Conservation (phyloP, 2,329 filamentous ascomycete genomes). For the Epichloe uncinata region DNA sequence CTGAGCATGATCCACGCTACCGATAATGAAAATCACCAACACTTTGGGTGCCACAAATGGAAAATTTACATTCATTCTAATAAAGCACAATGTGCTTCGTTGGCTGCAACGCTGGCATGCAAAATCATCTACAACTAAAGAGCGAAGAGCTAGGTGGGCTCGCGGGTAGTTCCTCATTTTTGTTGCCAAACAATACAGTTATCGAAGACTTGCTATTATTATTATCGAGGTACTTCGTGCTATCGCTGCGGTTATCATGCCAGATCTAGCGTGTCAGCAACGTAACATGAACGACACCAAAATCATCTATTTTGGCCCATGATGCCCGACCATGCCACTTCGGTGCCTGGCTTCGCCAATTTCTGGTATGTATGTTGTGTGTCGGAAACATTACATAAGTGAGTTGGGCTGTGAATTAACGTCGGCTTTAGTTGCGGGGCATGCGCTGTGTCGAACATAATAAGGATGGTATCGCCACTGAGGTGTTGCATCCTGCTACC, state of each 20-base stretch:
- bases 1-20: not conserved
- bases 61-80: not conserved
- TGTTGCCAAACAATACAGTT: not conserved
- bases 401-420: not conserved
- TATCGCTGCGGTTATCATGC: not conserved
- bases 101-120: not conserved
- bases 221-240: not conserved
- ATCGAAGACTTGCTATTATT: not conserved
- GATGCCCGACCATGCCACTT: not conserved
- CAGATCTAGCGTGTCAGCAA: not conserved
- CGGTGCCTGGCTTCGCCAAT: not conserved
- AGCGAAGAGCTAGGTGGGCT: too few relatives aligned
- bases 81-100: not conserved
- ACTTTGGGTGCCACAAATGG: not conserved
- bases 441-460: slow-evolving; percentile 1
- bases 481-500: not conserved
- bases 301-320: not conserved
- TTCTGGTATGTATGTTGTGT: not conserved
- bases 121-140: not conserved
- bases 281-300: not conserved
- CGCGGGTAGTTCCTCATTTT: not conserved
- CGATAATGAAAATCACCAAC: not conserved
- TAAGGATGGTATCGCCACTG: not conserved
- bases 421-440: not conserved
- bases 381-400: not conserved